phyloP scores from a whole-genome alignment of 164 flowering plant genomes.

The Aristolochia contorta region DNA sequence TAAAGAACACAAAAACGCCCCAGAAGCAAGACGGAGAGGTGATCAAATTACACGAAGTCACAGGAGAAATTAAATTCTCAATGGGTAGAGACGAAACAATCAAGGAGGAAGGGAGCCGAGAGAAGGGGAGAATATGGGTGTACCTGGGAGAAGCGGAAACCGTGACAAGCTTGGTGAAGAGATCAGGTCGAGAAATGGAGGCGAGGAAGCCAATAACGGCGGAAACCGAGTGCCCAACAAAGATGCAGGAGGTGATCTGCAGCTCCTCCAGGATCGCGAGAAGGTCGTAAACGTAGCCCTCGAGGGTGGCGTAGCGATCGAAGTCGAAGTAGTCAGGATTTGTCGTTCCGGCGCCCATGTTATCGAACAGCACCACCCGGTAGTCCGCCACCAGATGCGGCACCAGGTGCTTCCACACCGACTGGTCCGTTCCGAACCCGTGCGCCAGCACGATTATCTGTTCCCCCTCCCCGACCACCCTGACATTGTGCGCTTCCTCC shows the following conservation, averaged over 20 bases:
- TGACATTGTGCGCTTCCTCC: constrained; percentile 43
- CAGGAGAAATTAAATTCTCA: neutral
- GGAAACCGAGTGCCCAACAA: constrained; percentile 88
- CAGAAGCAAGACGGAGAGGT: too few species aligned
- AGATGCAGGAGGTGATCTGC: constrained; percentile 46
- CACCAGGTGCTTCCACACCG: constrained; percentile 45
- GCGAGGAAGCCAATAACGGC: constrained; percentile 65
- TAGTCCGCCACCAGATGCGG: constrained; percentile 34
- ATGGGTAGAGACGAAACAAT: neutral
- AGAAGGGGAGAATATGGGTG: constrained; percentile 53
- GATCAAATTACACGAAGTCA: too few species aligned
- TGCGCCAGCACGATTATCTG: constrained; percentile 33
- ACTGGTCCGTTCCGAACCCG: constrained; percentile 54
- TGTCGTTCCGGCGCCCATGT: constrained; percentile 54
- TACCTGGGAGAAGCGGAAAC: constrained; percentile 80
- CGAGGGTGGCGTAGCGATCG: constrained; percentile 41
- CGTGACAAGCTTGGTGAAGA: constrained; percentile 69
- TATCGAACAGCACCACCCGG: constrained; percentile 39
- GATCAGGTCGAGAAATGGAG: constrained; percentile 78
- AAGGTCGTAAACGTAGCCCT: constrained; percentile 49
- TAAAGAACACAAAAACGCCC: too few species aligned
- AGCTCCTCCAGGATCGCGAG: constrained; percentile 58
- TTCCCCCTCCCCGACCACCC: constrained; percentile 30
- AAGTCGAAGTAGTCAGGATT: constrained; percentile 62
- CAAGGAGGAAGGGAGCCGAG: neutral